Percentiles rank a stretch among this genome's conserved stretches.
phyloP scores from a whole-genome alignment of 148 eudicot species.

The Rhododendron griersonianum region DNA sequence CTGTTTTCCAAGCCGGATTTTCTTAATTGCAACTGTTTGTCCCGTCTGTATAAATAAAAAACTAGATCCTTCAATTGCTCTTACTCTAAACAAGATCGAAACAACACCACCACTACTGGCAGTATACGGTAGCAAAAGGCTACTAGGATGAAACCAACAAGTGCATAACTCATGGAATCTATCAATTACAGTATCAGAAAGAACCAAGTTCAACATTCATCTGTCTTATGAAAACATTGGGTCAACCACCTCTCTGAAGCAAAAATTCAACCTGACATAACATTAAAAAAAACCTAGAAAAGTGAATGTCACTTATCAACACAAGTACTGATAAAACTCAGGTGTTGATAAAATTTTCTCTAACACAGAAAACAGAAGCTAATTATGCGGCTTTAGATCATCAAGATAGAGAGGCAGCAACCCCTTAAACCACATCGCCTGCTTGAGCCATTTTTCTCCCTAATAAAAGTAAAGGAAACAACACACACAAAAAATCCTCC shows the following conservation, averaged over 20 bases:
- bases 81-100: not conserved
- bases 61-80: not conserved
- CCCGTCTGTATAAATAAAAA: slow-evolving; percentile 51
- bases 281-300: not conserved
- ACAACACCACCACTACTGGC: not conserved
- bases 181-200: not conserved
- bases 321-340: not conserved
- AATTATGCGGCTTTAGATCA: not conserved
- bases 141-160: not conserved
- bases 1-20: slow-evolving; percentile 94
- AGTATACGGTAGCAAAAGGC: not conserved
- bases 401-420: not conserved
- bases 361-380: not conserved
- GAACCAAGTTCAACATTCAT: slow-evolving; percentile 1
- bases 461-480: not conserved
- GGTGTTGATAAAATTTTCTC: not conserved
- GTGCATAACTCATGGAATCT: not conserved
- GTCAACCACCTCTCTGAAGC: not conserved
- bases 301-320: not conserved
- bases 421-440: not conserved
- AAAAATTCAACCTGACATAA: not conserved
- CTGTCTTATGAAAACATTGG: not conserved
- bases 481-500: not conserved
- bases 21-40: slow-evolving; percentile 88
- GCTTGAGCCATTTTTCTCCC: not conserved